phyloP scores from a whole-genome alignment of 352 stramenopile species.

The Globisporangium barbulae region DNA sequence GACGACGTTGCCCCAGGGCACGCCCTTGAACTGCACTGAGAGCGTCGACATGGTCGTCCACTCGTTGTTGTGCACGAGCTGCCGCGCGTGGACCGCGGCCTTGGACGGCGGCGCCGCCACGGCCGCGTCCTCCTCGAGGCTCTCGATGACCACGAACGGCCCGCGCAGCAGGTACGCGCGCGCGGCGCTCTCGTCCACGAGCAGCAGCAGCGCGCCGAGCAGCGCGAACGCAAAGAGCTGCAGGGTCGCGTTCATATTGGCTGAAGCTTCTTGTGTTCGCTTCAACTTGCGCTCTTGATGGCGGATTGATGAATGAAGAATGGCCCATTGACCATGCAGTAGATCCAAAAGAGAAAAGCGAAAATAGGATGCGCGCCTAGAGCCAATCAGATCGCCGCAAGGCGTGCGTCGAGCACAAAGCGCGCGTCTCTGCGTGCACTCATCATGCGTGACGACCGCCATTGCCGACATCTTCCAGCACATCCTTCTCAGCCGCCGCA shows the following conservation, averaged over 20 bases:
- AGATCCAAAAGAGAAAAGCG: background rate
- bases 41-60: constrained; percentile 67
- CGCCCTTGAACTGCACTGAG: constrained; percentile 51
- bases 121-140: background rate
- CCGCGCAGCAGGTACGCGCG: constrained; percentile 10
- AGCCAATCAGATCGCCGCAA: constrained; percentile 9
- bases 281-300: background rate
- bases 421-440: background rate
- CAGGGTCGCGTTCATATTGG: constrained; percentile 11
- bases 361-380: background rate
- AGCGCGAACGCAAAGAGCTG: constrained; percentile 16
- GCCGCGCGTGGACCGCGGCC: constrained; percentile 43
- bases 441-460: background rate
- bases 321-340: background rate
- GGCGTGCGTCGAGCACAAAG: background rate
- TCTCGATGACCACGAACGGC: constrained; percentile 7
- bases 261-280: background rate
- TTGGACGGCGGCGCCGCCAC: constrained; percentile 6
- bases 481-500: background rate
- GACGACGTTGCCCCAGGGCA: constrained; percentile 50
- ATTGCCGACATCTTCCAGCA: background rate
- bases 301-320: background rate
- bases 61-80: constrained; percentile 61
- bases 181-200: constrained; percentile 7
- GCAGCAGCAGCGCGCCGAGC: constrained; percentile 6